These are phyloP conservation scores for Earliella scabrosa DNA, from an alignment of 1,284 basidiomycete genomes.

Conservation along the genomic window DNA sequence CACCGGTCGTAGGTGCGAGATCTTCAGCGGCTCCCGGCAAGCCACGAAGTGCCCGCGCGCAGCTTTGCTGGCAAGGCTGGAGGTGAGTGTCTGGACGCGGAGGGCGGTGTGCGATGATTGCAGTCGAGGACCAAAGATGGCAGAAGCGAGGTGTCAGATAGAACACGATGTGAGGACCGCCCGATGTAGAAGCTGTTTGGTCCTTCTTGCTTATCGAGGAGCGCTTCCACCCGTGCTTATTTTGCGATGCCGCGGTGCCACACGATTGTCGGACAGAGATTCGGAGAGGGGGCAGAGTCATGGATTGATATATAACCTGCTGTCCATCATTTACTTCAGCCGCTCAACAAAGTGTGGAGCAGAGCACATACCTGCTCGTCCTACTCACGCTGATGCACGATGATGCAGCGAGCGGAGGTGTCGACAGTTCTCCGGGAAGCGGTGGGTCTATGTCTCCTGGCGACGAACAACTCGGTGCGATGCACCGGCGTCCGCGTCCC, in stretches of 20 bases:
- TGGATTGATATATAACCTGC: background rate
- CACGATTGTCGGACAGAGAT: background rate
- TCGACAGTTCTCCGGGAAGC: no score
- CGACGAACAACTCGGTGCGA: no score
- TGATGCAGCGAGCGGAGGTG: no score
- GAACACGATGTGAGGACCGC: background rate
- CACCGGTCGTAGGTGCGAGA: background rate
- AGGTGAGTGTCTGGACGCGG: background rate
- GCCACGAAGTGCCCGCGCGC: conserved; percentile 1
- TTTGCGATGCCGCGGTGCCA: background rate
- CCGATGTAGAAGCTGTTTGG: no score
- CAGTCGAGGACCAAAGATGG: background rate
- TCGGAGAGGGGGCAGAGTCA: background rate
- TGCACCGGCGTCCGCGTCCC: no score
- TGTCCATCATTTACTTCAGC: background rate
- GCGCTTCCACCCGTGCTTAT: background rate
- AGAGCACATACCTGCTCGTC: no score
- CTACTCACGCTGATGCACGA: no score
- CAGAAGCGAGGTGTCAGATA: background rate
- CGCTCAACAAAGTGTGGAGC: background rate
- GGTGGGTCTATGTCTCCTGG: no score
- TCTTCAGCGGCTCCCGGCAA: conserved; percentile 1
- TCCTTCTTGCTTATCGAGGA: no score
- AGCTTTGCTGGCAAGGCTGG: background rate
- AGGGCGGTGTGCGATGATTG: background rate